A percentile compares a stretch with the other conserved stretches of the same genome.
phyloP scores from a whole-genome alignment of 1,284 basidiomycete genomes.

The Boletus smithii region DNA sequence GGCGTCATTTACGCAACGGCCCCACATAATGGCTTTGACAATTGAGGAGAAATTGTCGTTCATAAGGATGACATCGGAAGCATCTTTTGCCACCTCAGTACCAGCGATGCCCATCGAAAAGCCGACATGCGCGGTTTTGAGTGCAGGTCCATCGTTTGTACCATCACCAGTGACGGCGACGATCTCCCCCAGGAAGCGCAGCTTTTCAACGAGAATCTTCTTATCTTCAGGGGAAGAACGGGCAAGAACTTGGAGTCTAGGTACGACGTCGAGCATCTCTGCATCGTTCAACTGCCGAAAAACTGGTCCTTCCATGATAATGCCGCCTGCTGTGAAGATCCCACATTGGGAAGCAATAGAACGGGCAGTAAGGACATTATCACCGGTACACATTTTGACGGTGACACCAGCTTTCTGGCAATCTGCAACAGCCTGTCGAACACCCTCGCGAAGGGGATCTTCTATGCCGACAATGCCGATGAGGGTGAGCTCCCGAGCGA shows the following conservation, averaged over 20 bases:
- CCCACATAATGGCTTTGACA: conserved; percentile 98
- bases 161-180: conserved; percentile 98
- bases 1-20: conserved; percentile 95
- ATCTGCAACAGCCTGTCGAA: conserved; percentile 82
- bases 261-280: conserved; percentile 63
- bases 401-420: conserved; percentile 90
- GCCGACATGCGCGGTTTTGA: conserved; percentile 92
- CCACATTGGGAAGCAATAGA: conserved; percentile 96
- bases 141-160: conserved; percentile 95
- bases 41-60: conserved; percentile 97
- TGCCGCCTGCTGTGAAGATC: conserved; percentile 87
- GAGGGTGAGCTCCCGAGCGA: conserved; percentile 77
- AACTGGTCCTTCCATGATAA: conserved; percentile 94
- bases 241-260: conserved; percentile 76
- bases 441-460: conserved; percentile 90
- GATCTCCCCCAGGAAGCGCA: conserved; percentile 87
- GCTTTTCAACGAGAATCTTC: conserved; percentile 85
- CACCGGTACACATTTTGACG: conserved; percentile 99
- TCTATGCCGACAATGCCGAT: conserved; percentile 92
- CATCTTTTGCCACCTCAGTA: conserved; percentile 98
- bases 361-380: conserved; percentile 91
- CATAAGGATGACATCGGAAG: conserved; percentile 98
- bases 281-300: conserved; percentile 58
- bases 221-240: conserved; percentile 99
- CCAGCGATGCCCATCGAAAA: conserved; percentile 99